A percentile compares a stretch with the other conserved stretches of the same genome.
phyloP scores from a whole-genome alignment of 2,329 filamentous ascomycete species.

The Onygenales sp. region DNA sequence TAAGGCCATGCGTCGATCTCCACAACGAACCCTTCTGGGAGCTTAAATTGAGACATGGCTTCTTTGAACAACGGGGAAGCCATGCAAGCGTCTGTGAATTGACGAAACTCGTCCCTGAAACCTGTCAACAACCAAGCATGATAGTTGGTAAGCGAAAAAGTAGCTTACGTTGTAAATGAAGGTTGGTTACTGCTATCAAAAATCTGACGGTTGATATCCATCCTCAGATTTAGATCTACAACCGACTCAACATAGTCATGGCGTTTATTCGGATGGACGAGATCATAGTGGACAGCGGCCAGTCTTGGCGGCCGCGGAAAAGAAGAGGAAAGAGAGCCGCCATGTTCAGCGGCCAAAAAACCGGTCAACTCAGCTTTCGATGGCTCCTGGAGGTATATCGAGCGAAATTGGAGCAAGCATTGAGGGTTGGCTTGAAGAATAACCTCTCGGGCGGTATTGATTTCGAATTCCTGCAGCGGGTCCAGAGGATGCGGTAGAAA shows the following conservation, averaged over 20 bases:
- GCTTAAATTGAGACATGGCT: constrained; percentile 41
- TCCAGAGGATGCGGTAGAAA: constrained; percentile 42
- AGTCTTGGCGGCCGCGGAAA: constrained; percentile 38
- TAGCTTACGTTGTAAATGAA: constrained; percentile 33
- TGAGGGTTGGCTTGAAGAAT: constrained; percentile 34
- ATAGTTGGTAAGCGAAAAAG: background rate
- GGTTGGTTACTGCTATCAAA: constrained; percentile 42
- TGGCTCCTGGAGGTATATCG: constrained; percentile 44
- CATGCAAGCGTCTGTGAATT: constrained; percentile 40
- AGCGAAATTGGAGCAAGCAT: constrained; percentile 36
- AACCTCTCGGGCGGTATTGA: constrained; percentile 40
- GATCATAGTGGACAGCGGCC: constrained; percentile 47
- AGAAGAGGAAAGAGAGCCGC: constrained; percentile 24
- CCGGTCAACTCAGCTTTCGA: constrained; percentile 39
- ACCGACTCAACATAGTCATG: constrained; percentile 48
- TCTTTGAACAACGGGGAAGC: constrained; percentile 44
- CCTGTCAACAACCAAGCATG: background rate
- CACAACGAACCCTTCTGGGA: constrained; percentile 48
- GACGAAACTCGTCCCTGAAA: constrained; percentile 38
- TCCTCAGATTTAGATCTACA: constrained; percentile 37
- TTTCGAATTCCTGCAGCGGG: constrained; percentile 47
- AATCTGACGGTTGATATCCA: constrained; percentile 35
- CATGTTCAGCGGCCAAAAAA: constrained; percentile 41
- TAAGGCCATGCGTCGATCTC: constrained; percentile 50
- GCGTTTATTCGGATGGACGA: constrained; percentile 22